Evolutionary conservation across 352 stramenopile species (phyloP), one percentile per base, ranked within the genome.

Genomic region (Lagenidium sp.): DNA sequence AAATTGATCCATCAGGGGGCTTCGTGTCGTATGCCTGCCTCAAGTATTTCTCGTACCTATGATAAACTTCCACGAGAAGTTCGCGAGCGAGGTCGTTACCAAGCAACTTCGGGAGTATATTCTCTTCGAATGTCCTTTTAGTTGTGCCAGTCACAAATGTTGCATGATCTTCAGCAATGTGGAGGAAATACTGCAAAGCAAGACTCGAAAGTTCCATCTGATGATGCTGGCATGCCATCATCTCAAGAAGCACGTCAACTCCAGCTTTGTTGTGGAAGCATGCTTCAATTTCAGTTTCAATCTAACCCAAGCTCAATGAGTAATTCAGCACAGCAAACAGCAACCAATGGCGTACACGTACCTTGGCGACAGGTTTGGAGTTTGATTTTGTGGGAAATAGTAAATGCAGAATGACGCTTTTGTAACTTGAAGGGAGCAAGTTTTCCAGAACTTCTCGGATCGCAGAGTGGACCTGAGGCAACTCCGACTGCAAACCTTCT

Each of bases 361-460:
- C 63, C 61, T 86, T 85, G 36, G 54, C 42, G 6, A 64, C 60
- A 24, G 68, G 57, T 48, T 92, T 92, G 8, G 62, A 75, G 11
- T 64, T 53, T 10, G 65, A 63, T n/a, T 51, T 21, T 21, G 74
- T 68, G 1, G 72, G 68, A 18, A 93, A 93, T 8, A 93, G 45
- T 8, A 93, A 41, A n/a, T 77, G 73, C 4, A 90, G 34, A 2
- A 93, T 66, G 10, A 85, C 50, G 10, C 65, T 71, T 51, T 88
- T 88, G 53, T 86, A 84, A 2, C 58, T 51, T 2, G 73, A 83
- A 10, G 73, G 77, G 20, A 93, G 58, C 24, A 93, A 37, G 36
- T 78, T 93, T 36, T 93, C 80, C 10, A 93, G 59, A 5, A 93
- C 80, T 41, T 93, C 80, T 61, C 88, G 76, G 20, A 93, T 87